Base-by-base conservation (phyloP, 2,329 filamentous ascomycete genomes). In the Orbilia ellipsospora region DNA sequence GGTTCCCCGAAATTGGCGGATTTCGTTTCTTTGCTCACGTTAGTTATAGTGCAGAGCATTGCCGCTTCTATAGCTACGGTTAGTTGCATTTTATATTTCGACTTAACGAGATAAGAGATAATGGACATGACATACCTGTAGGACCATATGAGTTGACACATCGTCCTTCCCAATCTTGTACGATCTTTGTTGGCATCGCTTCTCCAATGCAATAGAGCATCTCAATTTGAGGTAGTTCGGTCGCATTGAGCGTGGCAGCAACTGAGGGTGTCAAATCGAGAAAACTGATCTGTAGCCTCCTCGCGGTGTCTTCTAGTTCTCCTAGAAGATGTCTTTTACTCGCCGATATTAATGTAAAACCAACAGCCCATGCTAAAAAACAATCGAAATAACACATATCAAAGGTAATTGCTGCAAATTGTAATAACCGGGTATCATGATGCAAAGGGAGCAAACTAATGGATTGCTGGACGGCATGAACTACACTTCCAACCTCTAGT, bases 381-480 rank as follows among this genome's bases (percentile, higher is more conserved):
- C 83, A 84, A 76, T 84, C 83, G 63, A 83, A 84, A 73, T 84
- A 84, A 70, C 83, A 84, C 83, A 84, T 84, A 69, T 84, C 83
- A 52, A 77, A 77, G 20, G 73, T 77, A 66, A 70, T 70, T 10
- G 83, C 83, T 36, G 83, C 83, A 72, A 83, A 84, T 70, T 84
- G 83, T 10, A 84, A 77, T 7, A 84, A 78, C 44, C 82, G 80
- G 13, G 82, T 83, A 18, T 79, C 77, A 20, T 77, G 40, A 8
- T 77, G 80, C 83, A 83, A 84, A 8, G 83, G 83, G n/a, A 84
- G 79, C 6, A 83, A 64, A 1, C 78, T 65, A 62, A 80, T 79
- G 1, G 83, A 83, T 56, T 81, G 82, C 50, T 81, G 80, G 44
- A 84, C 80, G 0, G 83, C 84, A 45, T 84, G 83, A 0, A 83